Percentiles rank a stretch among this genome's conserved stretches.
phyloP scores from a whole-genome alignment of 2,329 filamentous ascomycete species.

The Fusarium palustre region DNA sequence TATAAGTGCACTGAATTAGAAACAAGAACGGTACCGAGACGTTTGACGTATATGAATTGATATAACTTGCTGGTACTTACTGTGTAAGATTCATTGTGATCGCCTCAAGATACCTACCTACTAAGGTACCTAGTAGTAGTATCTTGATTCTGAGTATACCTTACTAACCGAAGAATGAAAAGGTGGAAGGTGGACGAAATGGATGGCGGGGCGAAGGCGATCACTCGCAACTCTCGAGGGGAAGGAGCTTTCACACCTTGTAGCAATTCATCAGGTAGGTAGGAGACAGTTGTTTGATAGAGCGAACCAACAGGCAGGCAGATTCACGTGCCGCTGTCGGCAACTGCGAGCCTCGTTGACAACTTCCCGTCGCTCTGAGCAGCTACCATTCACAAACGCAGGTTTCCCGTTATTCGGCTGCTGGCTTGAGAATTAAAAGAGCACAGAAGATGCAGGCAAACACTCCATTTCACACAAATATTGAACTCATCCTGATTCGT shows the following conservation, averaged over 20 bases:
- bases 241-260: not conserved
- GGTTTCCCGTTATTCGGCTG: slow-evolving; percentile 1
- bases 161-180: not conserved
- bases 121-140: no score
- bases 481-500: not conserved
- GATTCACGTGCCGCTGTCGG: slow-evolving; percentile 34
- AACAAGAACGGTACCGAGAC: not conserved
- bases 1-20: not conserved
- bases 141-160: not conserved
- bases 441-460: not conserved
- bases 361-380: not conserved
- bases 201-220: not conserved
- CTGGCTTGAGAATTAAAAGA: not conserved
- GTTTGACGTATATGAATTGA: not conserved
- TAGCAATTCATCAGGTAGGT: not conserved
- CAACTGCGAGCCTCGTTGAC: slow-evolving; percentile 12
- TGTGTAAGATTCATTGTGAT: slow-evolving; percentile 21
- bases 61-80: slow-evolving; percentile 10
- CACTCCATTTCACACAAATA: not conserved
- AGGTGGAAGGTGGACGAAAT: not conserved
- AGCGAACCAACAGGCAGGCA: slow-evolving; percentile 18
- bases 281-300: not conserved
- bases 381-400: not conserved
- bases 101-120: not conserved
- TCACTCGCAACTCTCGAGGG: not conserved